These are phyloP conservation scores for Sanghuangporus weigelae DNA, from an alignment of 1,284 basidiomycete genomes.

Conservation along the genomic window DNA sequence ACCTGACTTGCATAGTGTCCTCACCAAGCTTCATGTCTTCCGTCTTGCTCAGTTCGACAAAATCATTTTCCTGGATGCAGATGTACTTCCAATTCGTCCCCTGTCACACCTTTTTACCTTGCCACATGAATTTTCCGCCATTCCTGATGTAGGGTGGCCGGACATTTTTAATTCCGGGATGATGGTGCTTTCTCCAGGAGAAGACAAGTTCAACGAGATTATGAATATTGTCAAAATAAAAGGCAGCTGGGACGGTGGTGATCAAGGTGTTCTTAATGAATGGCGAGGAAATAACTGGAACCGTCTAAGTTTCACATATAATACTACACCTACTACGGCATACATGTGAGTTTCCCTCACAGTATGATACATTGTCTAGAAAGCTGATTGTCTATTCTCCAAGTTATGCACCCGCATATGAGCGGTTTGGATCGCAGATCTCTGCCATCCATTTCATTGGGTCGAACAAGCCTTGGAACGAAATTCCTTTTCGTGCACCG, in stretches of 20 bases:
- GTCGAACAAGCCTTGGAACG: constrained; percentile 87
- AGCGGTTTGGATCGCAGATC: constrained; percentile 86
- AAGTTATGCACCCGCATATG: constrained; percentile 93
- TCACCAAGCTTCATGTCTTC: constrained; percentile 95
- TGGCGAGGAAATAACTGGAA: constrained; percentile 88
- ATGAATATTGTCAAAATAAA: constrained; percentile 62
- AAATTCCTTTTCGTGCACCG: constrained; percentile 61
- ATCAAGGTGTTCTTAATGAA: constrained; percentile 95
- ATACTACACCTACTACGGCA: constrained; percentile 94
- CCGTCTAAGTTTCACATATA: constrained; percentile 91
- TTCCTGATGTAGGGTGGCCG: constrained; percentile 96
- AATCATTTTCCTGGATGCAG: constrained; percentile 94
- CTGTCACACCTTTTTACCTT: constrained; percentile 84
- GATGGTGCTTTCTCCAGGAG: constrained; percentile 79
- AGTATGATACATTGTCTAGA: constrained; percentile 21
- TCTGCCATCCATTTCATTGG: constrained; percentile 94
- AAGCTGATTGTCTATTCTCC: constrained; percentile 10
- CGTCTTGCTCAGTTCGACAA: constrained; percentile 85
- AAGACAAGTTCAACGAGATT: constrained; percentile 78
- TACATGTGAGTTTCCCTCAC: constrained; percentile 65
- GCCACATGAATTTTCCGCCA: constrained; percentile 78
- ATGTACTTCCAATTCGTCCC: constrained; percentile 85
- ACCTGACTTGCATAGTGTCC: constrained; percentile 84
- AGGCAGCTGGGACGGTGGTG: constrained; percentile 95
- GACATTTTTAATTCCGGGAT: constrained; percentile 99